Evolutionary conservation across 1,284 basidiomycete genomes (phyloP).

Genomic region (Microbotryomycetes sp.): DNA sequence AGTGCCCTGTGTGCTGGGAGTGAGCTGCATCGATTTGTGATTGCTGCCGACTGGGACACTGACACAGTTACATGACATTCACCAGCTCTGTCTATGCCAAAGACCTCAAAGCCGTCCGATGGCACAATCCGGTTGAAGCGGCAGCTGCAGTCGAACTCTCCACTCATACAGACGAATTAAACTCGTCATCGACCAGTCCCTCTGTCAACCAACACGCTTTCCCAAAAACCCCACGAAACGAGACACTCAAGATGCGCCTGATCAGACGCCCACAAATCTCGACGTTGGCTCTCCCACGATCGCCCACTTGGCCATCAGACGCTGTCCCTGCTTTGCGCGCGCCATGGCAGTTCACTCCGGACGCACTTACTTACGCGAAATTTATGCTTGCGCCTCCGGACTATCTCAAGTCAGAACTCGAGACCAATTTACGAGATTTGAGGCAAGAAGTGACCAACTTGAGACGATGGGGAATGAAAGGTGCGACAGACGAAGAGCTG

Average conservation of each 20-base stretch:
- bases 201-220: neutral
- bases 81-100: constrained; percentile 64
- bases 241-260: constrained; percentile 67
- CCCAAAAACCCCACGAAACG: neutral
- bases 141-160: neutral
- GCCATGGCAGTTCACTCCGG: constrained; percentile 92
- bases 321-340: constrained; percentile 82
- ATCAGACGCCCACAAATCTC: constrained; percentile 90
- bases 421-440: constrained; percentile 59
- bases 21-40: constrained; percentile 2
- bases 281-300: constrained; percentile 88
- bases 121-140: constrained; percentile 41
- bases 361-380: constrained; percentile 79
- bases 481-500: constrained; percentile 63
- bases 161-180: constrained; percentile 23
- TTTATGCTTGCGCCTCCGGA: constrained; percentile 94
- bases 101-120: constrained; percentile 83
- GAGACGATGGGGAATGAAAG: constrained; percentile 13
- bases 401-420: constrained; percentile 64
- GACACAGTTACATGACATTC: too few species aligned
- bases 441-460: constrained; percentile 32
- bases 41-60: too few species aligned
- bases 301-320: constrained; percentile 86
- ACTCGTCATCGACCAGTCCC: constrained; percentile 2
- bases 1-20: constrained; percentile 94